These are phyloP conservation scores for Penicillium salamii DNA, from an alignment of 495 filamentous ascomycete genomes.

Conservation along the genomic window DNA sequence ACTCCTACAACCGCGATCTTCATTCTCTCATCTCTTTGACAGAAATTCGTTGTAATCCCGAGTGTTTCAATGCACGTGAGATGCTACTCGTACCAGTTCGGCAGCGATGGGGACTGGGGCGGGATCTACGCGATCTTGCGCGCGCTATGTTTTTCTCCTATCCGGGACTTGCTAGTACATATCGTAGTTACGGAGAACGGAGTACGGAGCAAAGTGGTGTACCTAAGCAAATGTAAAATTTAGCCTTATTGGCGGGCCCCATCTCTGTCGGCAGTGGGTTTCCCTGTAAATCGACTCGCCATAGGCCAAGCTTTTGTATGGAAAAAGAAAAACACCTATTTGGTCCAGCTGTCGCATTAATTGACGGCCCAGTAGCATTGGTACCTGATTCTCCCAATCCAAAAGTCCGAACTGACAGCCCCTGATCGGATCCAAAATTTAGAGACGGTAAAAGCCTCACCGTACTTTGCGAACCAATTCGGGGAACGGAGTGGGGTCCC, in stretches of 20 bases:
- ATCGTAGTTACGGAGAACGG: no score
- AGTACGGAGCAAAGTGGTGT: no score
- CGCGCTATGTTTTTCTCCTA: constrained; percentile 1
- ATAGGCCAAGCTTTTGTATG: constrained; percentile 3
- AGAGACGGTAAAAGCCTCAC: constrained; percentile 21
- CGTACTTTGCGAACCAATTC: constrained; percentile 22
- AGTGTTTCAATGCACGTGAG: no score
- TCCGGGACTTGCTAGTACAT: no score
- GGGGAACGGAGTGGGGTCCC: constrained; percentile 13
- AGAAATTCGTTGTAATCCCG: no score
- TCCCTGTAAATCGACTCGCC: not conserved
- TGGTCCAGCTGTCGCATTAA: no score
- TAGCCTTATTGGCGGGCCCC: constrained; percentile 2
- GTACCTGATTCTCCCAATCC: not conserved
- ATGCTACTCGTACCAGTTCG: constrained; percentile 5
- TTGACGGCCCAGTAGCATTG: no score
- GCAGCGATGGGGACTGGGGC: constrained; percentile 9
- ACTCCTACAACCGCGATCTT: no score
- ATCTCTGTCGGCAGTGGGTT: constrained; percentile 1
- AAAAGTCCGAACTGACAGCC: not conserved
- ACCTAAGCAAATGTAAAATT: not conserved
- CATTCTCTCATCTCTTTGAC: no score
- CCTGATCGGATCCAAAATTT: constrained; percentile 1
- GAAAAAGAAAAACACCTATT: not conserved
- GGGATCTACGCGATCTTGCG: constrained; percentile 11